Percentiles rank a stretch among this genome's conserved stretches.
Evolutionary conservation across 2,329 filamentous ascomycete genomes (phyloP).

Genomic region (Thielaviopsis cerberus): DNA sequence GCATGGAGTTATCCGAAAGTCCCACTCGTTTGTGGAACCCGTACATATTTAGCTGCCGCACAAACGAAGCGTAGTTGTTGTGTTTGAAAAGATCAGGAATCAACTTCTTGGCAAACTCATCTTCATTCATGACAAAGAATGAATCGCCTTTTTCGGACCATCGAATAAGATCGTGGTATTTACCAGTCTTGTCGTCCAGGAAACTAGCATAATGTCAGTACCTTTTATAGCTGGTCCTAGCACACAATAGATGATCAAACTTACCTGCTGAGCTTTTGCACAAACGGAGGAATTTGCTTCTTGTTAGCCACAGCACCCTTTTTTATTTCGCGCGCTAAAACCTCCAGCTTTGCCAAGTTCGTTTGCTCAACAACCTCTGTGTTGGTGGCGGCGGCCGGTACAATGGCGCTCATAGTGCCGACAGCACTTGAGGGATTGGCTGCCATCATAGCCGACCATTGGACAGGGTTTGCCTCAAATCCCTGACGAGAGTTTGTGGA

Average conservation of each 20-base stretch:
- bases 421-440: conserved; percentile 8
- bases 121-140: conserved; percentile 90
- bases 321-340: conserved; percentile 63
- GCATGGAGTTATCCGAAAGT: conserved; percentile 91
- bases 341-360: conserved; percentile 61
- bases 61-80: conserved; percentile 94
- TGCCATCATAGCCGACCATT: conserved; percentile 9
- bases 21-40: conserved; percentile 93
- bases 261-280: conserved; percentile 93
- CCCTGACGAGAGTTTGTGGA: conserved; percentile 22
- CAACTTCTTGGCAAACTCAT: conserved; percentile 93
- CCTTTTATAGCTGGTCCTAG: not conserved
- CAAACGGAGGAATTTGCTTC: conserved; percentile 93
- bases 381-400: not conserved
- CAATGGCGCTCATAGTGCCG: conserved; percentile 3
- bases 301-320: conserved; percentile 74
- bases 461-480: conserved; percentile 22
- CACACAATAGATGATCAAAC: conserved; percentile 16
- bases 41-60: conserved; percentile 90
- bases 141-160: conserved; percentile 96
- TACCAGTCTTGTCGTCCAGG: conserved; percentile 54
- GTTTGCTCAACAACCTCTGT: conserved; percentile 33
- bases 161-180: conserved; percentile 84
- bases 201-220: conserved; percentile 44
- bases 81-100: conserved; percentile 98